These are phyloP conservation scores for Glaciozyma antarctica DNA, from an alignment of 768 basidiomycete genomes.

Conservation along the genomic window DNA sequence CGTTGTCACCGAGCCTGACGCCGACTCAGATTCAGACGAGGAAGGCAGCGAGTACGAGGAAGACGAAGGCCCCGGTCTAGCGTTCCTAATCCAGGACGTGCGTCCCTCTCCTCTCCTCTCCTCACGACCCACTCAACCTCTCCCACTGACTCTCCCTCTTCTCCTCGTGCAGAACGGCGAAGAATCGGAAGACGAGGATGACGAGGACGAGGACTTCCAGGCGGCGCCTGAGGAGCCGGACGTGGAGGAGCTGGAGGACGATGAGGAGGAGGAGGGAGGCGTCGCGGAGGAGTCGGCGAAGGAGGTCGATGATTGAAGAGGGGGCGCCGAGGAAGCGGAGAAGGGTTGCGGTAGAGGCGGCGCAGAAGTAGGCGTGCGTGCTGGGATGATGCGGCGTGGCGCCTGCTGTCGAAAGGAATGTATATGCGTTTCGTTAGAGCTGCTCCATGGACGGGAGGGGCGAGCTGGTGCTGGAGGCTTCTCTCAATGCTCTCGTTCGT, in stretches of 20 bases:
- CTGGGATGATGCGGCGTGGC: too few species aligned
- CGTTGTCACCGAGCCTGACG: not conserved
- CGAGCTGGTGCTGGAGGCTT: not conserved
- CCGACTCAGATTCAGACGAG: not conserved
- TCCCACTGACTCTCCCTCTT: not conserved
- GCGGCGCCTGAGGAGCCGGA: constrained; percentile 13
- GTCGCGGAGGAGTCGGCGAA: constrained; percentile 18
- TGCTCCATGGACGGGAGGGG: too few species aligned
- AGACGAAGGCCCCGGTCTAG: constrained; percentile 25
- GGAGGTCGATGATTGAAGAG: constrained; percentile 18
- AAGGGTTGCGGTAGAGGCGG: constrained; percentile 2
- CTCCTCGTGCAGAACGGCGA: not conserved
- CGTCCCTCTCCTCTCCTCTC: not conserved
- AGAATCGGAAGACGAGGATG: not conserved
- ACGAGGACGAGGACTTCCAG: not conserved
- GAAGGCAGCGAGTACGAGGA: constrained; percentile 13
- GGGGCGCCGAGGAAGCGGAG: constrained; percentile 21
- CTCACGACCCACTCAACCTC: too few species aligned
- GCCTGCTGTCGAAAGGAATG: too few species aligned
- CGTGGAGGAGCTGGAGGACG: constrained; percentile 6
- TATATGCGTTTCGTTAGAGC: too few species aligned
- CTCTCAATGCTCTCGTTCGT: not conserved
- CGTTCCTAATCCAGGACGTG: constrained; percentile 22
- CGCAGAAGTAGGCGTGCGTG: too few species aligned
- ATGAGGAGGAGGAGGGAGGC: constrained; percentile 18